These are phyloP conservation scores for Lecanoromycetidae sp. DNA, from an alignment of 2,329 filamentous ascomycete genomes.

Conservation along the genomic window DNA sequence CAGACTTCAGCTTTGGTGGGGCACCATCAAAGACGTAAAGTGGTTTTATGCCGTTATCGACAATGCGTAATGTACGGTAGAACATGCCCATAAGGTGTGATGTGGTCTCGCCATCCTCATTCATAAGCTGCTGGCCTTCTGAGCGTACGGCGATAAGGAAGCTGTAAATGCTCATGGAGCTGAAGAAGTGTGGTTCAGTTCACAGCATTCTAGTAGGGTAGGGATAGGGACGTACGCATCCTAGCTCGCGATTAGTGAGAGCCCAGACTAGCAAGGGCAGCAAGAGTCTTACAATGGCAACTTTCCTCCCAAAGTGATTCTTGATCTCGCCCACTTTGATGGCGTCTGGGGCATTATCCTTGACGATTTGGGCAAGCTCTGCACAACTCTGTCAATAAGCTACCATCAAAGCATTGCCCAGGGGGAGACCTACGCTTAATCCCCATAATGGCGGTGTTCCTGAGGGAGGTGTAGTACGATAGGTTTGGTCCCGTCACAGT, in stretches of 20 bases:
- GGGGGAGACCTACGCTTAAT: slow-evolving; percentile 36
- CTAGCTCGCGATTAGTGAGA: slow-evolving; percentile 21
- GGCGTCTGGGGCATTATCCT: slow-evolving; percentile 87
- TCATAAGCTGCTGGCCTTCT: slow-evolving; percentile 91
- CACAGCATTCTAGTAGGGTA: neutral
- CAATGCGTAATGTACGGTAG: slow-evolving; percentile 94
- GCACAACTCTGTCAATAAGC: slow-evolving; percentile 25
- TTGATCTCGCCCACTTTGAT: slow-evolving; percentile 98
- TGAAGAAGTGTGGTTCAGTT: slow-evolving; percentile 27
- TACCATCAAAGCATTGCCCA: slow-evolving; percentile 32
- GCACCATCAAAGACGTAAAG: slow-evolving; percentile 97
- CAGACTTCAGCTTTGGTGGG: slow-evolving; percentile 93
- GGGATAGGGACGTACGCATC: slow-evolving; percentile 32
- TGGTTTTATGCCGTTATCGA: slow-evolving; percentile 97
- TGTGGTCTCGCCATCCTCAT: slow-evolving; percentile 88
- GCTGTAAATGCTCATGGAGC: slow-evolving; percentile 97
- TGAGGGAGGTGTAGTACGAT: too few relatives aligned
- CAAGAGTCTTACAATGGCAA: slow-evolving; percentile 64
- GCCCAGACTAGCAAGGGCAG: neutral
- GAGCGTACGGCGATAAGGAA: slow-evolving; percentile 96
- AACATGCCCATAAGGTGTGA: slow-evolving; percentile 99
- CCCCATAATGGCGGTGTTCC: slow-evolving; percentile 31
- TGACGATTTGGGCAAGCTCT: slow-evolving; percentile 68
- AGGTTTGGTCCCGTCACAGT: too few relatives aligned
- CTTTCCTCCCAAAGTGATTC: slow-evolving; percentile 95